phyloP scores from a whole-genome alignment of 2,329 filamentous ascomycete species.

The Colletotrichum sp. region DNA sequence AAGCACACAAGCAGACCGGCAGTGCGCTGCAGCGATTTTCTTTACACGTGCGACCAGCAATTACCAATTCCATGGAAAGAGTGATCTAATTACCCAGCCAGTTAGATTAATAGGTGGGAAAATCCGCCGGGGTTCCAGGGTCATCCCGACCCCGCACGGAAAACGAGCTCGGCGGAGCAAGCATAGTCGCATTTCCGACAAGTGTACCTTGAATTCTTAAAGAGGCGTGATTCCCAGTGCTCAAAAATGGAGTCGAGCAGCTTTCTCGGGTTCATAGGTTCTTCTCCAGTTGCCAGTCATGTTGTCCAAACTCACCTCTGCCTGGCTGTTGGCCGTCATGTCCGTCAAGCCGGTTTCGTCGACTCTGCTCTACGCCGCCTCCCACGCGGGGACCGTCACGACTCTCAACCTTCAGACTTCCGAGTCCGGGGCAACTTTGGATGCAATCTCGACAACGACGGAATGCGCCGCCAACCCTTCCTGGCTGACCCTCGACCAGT shows the following conservation, averaged over 20 bases:
- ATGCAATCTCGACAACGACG: conserved; percentile 8
- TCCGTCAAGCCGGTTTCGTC: conserved; percentile 32
- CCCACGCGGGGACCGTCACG: conserved; percentile 52
- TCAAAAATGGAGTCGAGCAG: neutral
- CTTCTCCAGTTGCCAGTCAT: neutral
- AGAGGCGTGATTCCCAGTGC: neutral
- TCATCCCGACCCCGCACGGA: conserved; percentile 17
- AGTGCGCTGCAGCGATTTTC: neutral
- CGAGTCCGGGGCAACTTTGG: neutral
- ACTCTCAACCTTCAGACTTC: conserved; percentile 43
- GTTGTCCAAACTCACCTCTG: neutral
- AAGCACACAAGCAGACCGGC: neutral
- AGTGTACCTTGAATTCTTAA: neutral
- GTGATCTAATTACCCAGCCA: neutral
- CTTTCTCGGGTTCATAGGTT: neutral
- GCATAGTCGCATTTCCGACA: conserved; percentile 9
- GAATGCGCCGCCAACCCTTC: conserved; percentile 22
- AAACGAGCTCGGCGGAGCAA: neutral
- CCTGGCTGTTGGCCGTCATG: neutral
- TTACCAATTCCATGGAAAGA: neutral
- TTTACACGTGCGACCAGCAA: neutral
- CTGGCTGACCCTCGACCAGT: conserved; percentile 20
- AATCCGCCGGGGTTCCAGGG: neutral
- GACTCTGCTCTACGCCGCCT: conserved; percentile 50
- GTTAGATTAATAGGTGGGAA: conserved; percentile 13